phyloP scores from a whole-genome alignment of 805 yeast species.

The Barnettozyma salicaria region DNA sequence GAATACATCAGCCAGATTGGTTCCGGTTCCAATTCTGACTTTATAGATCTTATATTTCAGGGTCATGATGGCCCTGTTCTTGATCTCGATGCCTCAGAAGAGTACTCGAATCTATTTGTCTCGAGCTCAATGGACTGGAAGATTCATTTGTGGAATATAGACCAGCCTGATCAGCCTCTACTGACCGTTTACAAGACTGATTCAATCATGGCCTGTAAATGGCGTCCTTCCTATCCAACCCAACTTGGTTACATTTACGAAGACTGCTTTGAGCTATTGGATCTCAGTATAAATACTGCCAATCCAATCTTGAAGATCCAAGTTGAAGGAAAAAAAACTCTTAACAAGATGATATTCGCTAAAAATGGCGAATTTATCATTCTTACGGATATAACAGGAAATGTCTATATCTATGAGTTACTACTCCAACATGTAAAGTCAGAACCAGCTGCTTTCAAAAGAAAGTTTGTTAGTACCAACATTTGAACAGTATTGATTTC shows the following conservation, averaged over 20 bases:
- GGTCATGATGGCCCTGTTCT: conserved; percentile 28
- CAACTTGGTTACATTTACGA: conserved; percentile 29
- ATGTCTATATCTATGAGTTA: conserved; percentile 15
- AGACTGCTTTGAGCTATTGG: conserved; percentile 28
- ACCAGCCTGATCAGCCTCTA: conserved; percentile 16
- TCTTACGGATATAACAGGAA: conserved; percentile 16
- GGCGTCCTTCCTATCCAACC: conserved; percentile 24
- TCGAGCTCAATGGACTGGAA: conserved; percentile 30
- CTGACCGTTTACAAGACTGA: conserved; percentile 22
- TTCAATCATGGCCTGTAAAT: conserved; percentile 24
- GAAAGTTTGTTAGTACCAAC: conserved; percentile 9
- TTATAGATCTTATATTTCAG: conserved; percentile 17
- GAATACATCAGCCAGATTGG: conserved; percentile 16
- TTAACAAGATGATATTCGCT: conserved; percentile 17
- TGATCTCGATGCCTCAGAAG: conserved; percentile 14
- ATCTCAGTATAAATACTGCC: conserved; percentile 25
- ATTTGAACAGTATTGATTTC: background rate
- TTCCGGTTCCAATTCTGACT: conserved; percentile 8
- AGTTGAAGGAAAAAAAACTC: conserved; percentile 4
- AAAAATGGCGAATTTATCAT: conserved; percentile 15
- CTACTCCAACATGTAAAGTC: conserved; percentile 12
- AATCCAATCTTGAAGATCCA: conserved; percentile 19
- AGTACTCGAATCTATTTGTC: conserved; percentile 21
- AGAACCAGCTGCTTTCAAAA: conserved; percentile 19
- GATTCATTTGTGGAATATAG: conserved; percentile 25